phyloP scores from a whole-genome alignment of 257 asterid species.

The Nicotiana tomentosiformis region DNA sequence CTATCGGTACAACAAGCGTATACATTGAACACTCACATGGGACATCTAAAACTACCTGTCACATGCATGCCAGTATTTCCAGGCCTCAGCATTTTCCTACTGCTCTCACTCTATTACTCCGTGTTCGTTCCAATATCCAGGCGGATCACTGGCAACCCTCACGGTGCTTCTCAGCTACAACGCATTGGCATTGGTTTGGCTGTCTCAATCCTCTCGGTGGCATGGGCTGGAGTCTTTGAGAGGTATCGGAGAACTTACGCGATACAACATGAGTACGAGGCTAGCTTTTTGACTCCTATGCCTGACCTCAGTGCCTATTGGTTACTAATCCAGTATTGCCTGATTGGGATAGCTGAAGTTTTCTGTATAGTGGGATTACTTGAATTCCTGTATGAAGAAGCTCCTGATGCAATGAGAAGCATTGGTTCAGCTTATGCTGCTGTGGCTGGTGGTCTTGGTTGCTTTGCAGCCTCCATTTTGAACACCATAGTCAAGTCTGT shows the following conservation, averaged over 20 bases:
- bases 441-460: constrained; percentile 96
- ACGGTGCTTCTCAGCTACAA: constrained; percentile 96
- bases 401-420: constrained; percentile 98
- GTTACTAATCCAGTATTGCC: constrained; percentile 87
- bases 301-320: constrained; percentile 80
- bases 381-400: constrained; percentile 90
- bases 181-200: constrained; percentile 95
- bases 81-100: constrained; percentile 81
- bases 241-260: constrained; percentile 81
- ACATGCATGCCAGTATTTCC: constrained; percentile 99
- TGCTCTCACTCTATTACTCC: constrained; percentile 82
- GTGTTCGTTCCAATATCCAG: constrained; percentile 80
- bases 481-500: constrained; percentile 71
- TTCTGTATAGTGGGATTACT: constrained; percentile 87
- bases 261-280: constrained; percentile 59
- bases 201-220: constrained; percentile 70
- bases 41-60: constrained; percentile 80
- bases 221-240: constrained; percentile 83
- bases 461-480: constrained; percentile 78
- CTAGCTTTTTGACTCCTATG: constrained; percentile 79
- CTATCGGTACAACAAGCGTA: constrained; percentile 95
- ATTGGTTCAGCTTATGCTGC: constrained; percentile 98
- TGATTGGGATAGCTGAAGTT: constrained; percentile 96
- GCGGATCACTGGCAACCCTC: constrained; percentile 89
- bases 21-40: constrained; percentile 84